Conservation (phyloP, 2,329 filamentous ascomycete genomes). For the Cryoendolithus antarcticus region DNA sequence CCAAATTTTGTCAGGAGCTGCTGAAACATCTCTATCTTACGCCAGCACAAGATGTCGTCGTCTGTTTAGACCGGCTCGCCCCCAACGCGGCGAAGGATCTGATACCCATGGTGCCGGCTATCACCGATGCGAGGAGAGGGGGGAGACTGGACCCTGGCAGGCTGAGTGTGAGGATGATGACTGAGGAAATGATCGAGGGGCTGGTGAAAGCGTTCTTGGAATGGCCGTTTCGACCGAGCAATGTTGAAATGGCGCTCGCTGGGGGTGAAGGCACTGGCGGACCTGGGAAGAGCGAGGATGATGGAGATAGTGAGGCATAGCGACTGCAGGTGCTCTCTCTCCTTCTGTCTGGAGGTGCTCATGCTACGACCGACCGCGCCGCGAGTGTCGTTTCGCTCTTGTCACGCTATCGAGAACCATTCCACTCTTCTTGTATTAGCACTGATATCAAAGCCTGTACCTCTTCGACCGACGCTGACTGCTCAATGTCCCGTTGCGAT, state of each 20-base stretch:
- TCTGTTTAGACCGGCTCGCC: conserved; percentile 40
- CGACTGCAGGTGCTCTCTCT: too few species aligned
- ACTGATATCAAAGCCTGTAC: too few species aligned
- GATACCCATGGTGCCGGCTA: conserved; percentile 35
- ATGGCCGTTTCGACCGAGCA: conserved; percentile 47
- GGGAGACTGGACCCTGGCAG: conserved; percentile 31
- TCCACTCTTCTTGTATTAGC: too few species aligned
- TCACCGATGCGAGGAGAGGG: conserved; percentile 37
- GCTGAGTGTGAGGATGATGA: conserved; percentile 39
- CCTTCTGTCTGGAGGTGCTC: too few species aligned
- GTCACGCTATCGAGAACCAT: too few species aligned
- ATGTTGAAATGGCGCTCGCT: conserved; percentile 11
- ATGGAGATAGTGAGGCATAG: neutral
- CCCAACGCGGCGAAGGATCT: conserved; percentile 48
- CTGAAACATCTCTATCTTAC: conserved; percentile 33
- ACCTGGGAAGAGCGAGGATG: neutral
- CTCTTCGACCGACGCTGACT: too few species aligned
- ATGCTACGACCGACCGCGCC: too few species aligned
- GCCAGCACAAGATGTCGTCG: conserved; percentile 26
- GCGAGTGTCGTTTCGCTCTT: too few species aligned
- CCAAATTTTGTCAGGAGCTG: conserved; percentile 28
- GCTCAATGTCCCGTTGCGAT: too few species aligned
- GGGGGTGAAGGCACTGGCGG: neutral
- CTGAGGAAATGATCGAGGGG: conserved; percentile 43
- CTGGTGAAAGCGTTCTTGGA: conserved; percentile 48